These are phyloP conservation scores for Soucietia sequanensis DNA, from an alignment of 805 yeast genomes.

Conservation along the genomic window DNA sequence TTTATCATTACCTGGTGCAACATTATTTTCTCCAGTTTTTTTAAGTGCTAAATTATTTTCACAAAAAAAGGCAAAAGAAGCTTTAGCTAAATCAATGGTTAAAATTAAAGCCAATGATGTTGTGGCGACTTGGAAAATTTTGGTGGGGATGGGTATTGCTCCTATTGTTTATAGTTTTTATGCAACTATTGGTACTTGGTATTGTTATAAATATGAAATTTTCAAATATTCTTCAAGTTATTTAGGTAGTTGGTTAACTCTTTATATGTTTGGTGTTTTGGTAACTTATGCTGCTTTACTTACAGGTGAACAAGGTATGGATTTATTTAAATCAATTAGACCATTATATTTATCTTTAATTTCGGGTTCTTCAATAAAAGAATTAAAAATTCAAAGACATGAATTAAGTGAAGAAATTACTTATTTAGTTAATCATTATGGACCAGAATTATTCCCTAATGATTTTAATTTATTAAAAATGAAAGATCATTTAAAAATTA, in stretches of 20 bases:
- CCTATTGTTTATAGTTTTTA: slow-evolving; percentile 83
- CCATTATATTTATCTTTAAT: slow-evolving; percentile 72
- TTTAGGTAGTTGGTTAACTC: slow-evolving; percentile 43
- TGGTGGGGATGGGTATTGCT: slow-evolving; percentile 84
- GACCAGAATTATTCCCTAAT: slow-evolving; percentile 77
- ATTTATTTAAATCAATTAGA: slow-evolving; percentile 74
- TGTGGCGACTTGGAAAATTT: slow-evolving; percentile 94
- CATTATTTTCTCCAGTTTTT: slow-evolving; percentile 87
- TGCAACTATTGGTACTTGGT: slow-evolving; percentile 57
- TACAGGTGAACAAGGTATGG: slow-evolving; percentile 93
- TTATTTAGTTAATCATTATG: slow-evolving; percentile 72
- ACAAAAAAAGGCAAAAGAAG: slow-evolving; percentile 66
- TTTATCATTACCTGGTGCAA: slow-evolving; percentile 83
- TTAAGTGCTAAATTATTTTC: slow-evolving; percentile 74
- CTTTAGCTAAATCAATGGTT: slow-evolving; percentile 83
- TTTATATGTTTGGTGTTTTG: slow-evolving; percentile 62
- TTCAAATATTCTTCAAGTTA: slow-evolving; percentile 18
- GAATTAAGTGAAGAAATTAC: slow-evolving; percentile 73
- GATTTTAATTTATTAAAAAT: slow-evolving; percentile 66
- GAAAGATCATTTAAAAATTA: slow-evolving; percentile 35
- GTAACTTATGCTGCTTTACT: slow-evolving; percentile 89
- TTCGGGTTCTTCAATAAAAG: slow-evolving; percentile 53
- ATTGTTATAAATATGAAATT: slow-evolving; percentile 21
- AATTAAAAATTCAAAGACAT: slow-evolving; percentile 60
- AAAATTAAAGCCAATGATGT: slow-evolving; percentile 92